Conservation (phyloP, 129 eudicot species). For the Scalesia atractyloides region DNA sequence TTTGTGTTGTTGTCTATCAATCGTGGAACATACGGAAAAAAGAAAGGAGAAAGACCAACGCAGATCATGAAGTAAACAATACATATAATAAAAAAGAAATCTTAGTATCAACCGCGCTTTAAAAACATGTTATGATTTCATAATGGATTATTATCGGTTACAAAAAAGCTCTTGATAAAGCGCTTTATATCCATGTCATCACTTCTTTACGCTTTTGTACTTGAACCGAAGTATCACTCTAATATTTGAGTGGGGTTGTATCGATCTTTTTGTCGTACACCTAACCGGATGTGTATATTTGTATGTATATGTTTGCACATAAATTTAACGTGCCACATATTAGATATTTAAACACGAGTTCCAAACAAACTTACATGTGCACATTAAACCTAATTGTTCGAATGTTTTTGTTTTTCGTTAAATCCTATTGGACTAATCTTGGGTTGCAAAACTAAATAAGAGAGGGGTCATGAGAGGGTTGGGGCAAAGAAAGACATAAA, state of each 20-base stretch:
- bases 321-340: neutral
- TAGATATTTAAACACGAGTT: constrained; percentile 8
- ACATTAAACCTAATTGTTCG: constrained; percentile 28
- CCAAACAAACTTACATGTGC: constrained; percentile 28
- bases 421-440: neutral
- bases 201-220: constrained; percentile 1
- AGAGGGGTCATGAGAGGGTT: constrained; percentile 13
- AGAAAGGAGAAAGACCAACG: neutral
- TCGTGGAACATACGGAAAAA: neutral
- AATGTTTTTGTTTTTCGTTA: constrained; percentile 14
- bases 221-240: neutral
- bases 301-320: neutral
- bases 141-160: neutral
- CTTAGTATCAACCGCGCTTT: neutral
- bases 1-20: too few species aligned
- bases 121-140: neutral
- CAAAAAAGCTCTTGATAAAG: neutral
- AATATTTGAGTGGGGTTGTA: neutral
- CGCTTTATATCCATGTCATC: constrained; percentile 10
- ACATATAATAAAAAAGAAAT: too few species aligned
- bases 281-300: constrained; percentile 8
- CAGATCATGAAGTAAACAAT: neutral
- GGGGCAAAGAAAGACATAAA: constrained; percentile 16
- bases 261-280: neutral
- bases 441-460: constrained; percentile 1